These are phyloP conservation scores for Russula foetens DNA, from an alignment of 768 basidiomycete genomes.

Conservation along the genomic window DNA sequence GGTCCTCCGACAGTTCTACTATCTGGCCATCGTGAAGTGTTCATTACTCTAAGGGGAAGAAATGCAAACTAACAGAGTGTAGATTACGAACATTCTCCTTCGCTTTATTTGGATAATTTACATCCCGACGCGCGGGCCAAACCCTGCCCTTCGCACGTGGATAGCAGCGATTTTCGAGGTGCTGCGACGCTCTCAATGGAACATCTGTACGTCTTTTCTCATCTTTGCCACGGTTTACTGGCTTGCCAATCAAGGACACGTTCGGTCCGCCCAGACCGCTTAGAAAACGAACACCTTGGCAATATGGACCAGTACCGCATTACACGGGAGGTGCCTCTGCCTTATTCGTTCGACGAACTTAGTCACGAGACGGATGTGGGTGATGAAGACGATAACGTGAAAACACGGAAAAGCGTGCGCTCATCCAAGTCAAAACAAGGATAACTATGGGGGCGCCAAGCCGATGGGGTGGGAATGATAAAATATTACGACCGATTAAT, in stretches of 20 bases:
- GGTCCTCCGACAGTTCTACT: slow-evolving; percentile 48
- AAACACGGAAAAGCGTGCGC: not conserved
- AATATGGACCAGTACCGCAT: slow-evolving; percentile 91
- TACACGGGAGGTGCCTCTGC: slow-evolving; percentile 77
- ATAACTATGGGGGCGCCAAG: not conserved
- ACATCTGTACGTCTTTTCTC: slow-evolving; percentile 56
- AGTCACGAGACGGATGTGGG: slow-evolving; percentile 40
- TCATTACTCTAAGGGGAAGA: not conserved
- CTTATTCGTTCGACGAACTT: slow-evolving; percentile 51
- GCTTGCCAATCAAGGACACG: not conserved
- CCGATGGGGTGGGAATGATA: not conserved
- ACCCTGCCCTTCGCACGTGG: slow-evolving; percentile 52
- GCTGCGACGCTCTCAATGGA: slow-evolving; percentile 82
- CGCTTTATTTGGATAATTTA: slow-evolving; percentile 83
- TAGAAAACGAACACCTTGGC: slow-evolving; percentile 89
- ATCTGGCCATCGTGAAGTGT: slow-evolving; percentile 59
- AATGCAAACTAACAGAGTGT: not conserved
- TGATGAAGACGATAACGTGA: slow-evolving; percentile 22
- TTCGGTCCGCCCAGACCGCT: slow-evolving; percentile 41
- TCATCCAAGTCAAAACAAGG: not conserved
- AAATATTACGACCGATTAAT: not conserved
- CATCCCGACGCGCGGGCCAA: slow-evolving; percentile 44
- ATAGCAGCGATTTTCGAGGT: slow-evolving; percentile 67
- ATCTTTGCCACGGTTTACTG: not conserved
- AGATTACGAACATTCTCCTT: slow-evolving; percentile 65